Percentiles rank a stretch among this genome's conserved stretches.
Conservation (phyloP, 345 rosid genomes). For the Eutrema yunnanense region DNA sequence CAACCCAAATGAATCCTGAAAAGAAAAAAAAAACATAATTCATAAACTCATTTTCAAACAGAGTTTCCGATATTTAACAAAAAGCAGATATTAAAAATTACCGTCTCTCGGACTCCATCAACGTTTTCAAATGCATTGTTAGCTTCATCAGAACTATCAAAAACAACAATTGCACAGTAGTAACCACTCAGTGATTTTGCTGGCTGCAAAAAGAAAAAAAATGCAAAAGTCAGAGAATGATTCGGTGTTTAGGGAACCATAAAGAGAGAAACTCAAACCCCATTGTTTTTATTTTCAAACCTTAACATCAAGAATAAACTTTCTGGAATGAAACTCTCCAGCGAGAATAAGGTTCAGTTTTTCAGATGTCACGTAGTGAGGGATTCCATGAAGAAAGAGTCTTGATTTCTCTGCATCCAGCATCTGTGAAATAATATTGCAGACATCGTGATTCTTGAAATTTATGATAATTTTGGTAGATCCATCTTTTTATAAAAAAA, state of each 20-base stretch:
- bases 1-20: slow-evolving; percentile 58
- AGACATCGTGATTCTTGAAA: neutral
- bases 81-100: neutral
- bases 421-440: slow-evolving; percentile 21
- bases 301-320: slow-evolving; percentile 40
- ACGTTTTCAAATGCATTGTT: slow-evolving; percentile 43
- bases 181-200: slow-evolving; percentile 32
- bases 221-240: no score
- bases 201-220: slow-evolving; percentile 32
- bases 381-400: slow-evolving; percentile 60
- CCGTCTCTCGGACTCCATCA: slow-evolving; percentile 45
- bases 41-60: neutral
- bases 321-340: neutral
- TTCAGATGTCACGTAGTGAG: slow-evolving; percentile 33
- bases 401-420: slow-evolving; percentile 38
- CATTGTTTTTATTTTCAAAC: slow-evolving; percentile 16
- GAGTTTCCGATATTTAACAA: neutral
- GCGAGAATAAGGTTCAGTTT: slow-evolving; percentile 33
- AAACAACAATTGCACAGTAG: slow-evolving; percentile 49
- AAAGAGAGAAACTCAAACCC: no score
- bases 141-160: slow-evolving; percentile 48
- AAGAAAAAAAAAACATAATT: neutral
- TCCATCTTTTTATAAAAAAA: neutral
- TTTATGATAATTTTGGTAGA: no score
- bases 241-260: no score